Base-by-base conservation (phyloP, 148 eudicot genomes). In the Camellia japonica region DNA sequence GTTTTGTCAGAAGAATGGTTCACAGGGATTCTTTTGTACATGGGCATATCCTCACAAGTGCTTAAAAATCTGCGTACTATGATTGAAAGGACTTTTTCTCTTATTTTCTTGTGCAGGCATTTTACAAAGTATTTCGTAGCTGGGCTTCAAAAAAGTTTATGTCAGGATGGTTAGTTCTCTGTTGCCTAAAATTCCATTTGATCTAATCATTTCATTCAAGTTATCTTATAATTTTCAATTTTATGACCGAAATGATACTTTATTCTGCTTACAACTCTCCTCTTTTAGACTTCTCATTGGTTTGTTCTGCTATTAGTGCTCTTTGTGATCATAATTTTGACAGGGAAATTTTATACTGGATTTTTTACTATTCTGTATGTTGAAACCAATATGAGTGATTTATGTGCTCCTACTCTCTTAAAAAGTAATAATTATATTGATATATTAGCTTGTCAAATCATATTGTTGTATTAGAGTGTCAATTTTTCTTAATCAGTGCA, bases 111-210 rank as follows among this genome's bases (percentile, higher is more conserved):
- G 66, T 79, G 85, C 83, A 91, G 93, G 91, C 93, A 80, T 87
- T 90, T 81, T 77, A 62, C 81, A 90, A 90, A 81, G 90, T 86
- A 41, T 72, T 92, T n/a, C 92, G 92, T 18, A 90, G 93, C 83
- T 90, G 96, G 96, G 90, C 90, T 23, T 83, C 90, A 16, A 89
- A 92, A 38, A 92, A 92, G 78, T 92, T 92, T 80, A 92, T 92
- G 91, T 78, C 89, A 0, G 93, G 96, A 89, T 89, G 96, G 96
- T 92, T 63, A 79, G 84, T 81, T 73, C 23, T 52, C 43, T 14
- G n/a, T 11, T n/a, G 16, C 44, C 69, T 6, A 49, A 49, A 13
- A 20, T 23, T 60, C 44, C 5, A 20, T 70, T 16, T 68, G 11
- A 18, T 15, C 59, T n/a, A 30, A 20, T 54, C 51, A 10, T 72